A percentile compares a stretch with the other conserved stretches of the same genome.
phyloP scores from a whole-genome alignment of 78 protist species.

The Tieghemostelium lacteum region DNA sequence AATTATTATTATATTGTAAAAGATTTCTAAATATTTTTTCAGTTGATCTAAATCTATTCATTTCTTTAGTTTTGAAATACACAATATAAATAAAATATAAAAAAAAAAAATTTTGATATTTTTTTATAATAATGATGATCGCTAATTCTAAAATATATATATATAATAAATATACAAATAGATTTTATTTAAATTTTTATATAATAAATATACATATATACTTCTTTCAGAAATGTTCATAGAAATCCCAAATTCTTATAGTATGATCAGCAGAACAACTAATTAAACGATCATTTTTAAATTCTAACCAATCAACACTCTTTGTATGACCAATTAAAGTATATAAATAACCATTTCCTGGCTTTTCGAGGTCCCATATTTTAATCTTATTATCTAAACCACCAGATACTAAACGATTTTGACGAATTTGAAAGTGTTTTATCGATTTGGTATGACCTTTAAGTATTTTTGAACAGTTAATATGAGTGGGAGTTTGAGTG shows the following conservation, averaged over 20 bases:
- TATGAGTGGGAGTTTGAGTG: background rate
- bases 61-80: no score
- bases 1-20: no score
- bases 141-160: no score
- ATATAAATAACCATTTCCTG: conserved; percentile 53
- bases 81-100: no score
- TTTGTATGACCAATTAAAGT: conserved; percentile 52
- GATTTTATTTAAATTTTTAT: no score
- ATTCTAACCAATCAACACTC: conserved; percentile 75
- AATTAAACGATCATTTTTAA: conserved; percentile 62
- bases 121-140: no score
- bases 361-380: conserved; percentile 79
- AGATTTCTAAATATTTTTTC: no score
- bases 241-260: conserved; percentile 61
- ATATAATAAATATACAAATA: no score
- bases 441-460: conserved; percentile 75
- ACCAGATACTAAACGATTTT: conserved; percentile 60
- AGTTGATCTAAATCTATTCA: no score
- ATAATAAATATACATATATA: no score
- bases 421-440: conserved; percentile 65
- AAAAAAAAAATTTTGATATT: no score
- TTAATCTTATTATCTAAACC: conserved; percentile 67
- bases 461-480: conserved; percentile 16
- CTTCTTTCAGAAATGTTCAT: background rate
- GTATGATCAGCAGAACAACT: conserved; percentile 72